phyloP scores from a whole-genome alignment of 169 alveolate genomes.

The Cryptosporidium sp. region DNA sequence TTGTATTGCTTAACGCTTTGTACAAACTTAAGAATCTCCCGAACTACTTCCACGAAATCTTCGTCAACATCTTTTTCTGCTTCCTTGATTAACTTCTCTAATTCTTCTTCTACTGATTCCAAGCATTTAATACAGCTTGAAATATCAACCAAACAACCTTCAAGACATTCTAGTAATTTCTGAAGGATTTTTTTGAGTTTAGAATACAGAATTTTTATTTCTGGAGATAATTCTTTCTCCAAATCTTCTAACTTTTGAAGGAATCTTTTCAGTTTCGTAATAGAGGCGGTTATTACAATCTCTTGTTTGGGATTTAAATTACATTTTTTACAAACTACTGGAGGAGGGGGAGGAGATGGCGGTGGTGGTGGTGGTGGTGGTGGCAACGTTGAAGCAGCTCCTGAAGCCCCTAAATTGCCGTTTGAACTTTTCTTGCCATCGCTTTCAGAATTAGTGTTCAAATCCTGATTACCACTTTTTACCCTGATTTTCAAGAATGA shows the following conservation, averaged over 20 bases:
- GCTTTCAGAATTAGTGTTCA: background rate
- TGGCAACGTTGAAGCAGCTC: background rate
- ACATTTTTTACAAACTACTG: background rate
- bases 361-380: constrained; percentile 19
- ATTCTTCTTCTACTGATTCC: background rate
- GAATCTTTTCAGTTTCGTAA: constrained; percentile 8
- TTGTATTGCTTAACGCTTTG: background rate
- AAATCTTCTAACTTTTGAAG: background rate
- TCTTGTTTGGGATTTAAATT: background rate
- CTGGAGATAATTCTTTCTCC: background rate
- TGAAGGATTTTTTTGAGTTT: background rate
- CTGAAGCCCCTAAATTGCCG: background rate
- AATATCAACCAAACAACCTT: background rate
- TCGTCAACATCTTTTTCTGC: background rate
- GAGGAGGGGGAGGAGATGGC: constrained; percentile 8
- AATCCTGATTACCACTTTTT: background rate
- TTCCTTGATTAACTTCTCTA: background rate
- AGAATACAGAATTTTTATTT: background rate
- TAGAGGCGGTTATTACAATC: background rate
- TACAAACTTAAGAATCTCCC: background rate
- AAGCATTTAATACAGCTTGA: background rate
- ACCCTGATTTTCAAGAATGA: background rate
- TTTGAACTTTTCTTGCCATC: background rate
- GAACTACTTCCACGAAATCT: background rate
- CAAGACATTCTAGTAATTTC: background rate